phyloP scores from a whole-genome alignment of 164 flowering plant species.

The Amborella trichopoda region DNA sequence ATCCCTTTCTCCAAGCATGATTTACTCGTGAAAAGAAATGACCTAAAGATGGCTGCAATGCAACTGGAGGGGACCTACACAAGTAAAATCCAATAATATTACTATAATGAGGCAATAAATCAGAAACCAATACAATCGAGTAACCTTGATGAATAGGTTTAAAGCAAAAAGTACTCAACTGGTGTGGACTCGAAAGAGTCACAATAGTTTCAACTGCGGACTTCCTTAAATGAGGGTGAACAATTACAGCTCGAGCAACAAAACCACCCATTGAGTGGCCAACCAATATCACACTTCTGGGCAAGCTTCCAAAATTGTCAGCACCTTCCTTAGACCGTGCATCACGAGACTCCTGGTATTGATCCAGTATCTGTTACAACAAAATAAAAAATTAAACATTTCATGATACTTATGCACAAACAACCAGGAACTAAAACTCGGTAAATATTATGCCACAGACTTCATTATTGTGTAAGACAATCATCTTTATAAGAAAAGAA shows the following conservation, averaged over 20 bases:
- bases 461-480: no score
- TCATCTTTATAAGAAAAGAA: no score
- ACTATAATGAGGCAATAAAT: background rate
- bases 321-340: slow-evolving; percentile 63
- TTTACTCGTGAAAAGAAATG: slow-evolving; percentile 71
- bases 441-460: no score
- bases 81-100: slow-evolving; percentile 3
- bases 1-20: slow-evolving; percentile 75
- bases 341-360: slow-evolving; percentile 65
- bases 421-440: no score
- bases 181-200: slow-evolving; percentile 94
- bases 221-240: slow-evolving; percentile 76
- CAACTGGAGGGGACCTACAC: slow-evolving; percentile 81
- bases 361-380: slow-evolving; percentile 70
- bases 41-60: slow-evolving; percentile 94
- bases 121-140: no score
- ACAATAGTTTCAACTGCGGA: slow-evolving; percentile 81
- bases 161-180: slow-evolving; percentile 41
- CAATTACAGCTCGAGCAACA: slow-evolving; percentile 91
- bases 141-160: no score
- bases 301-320: slow-evolving; percentile 43
- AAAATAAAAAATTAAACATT: background rate
- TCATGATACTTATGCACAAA: no score
- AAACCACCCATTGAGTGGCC: slow-evolving; percentile 99
- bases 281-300: slow-evolving; percentile 88